Evolutionary conservation across 768 basidiomycete species (phyloP), one percentile per base, ranked within the genome.

Genomic region (Trametes cingulata): DNA sequence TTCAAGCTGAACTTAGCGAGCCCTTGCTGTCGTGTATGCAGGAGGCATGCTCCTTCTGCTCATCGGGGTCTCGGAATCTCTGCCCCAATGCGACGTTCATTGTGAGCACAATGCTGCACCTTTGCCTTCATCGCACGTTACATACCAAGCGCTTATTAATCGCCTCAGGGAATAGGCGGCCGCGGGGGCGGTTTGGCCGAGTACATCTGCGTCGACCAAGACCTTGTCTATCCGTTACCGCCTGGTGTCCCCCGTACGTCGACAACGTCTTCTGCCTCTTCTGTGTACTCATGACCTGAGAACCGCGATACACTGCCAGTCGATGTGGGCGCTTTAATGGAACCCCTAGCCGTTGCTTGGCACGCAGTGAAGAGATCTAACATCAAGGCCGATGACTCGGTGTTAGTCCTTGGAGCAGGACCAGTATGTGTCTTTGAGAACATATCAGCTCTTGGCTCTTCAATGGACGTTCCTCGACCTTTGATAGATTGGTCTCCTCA

Each of bases 321-420:
- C 42, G 80, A 82, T 20, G 65, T 79, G 9, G 81, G 78, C 0
- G 80, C 80, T 2, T 74, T 76, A 62, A 71, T 79, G 17, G 81
- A 82, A 65, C 80, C 81, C 0, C 71, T 82, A 4, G 73, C 79
- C 1, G 78, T 82, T 3, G 79, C 77, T 0, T 79, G 76, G 68
- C 76, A 82, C 49, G 77, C 78, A 1, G 77, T 79, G 12, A 79
- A 80, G 61, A 68, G 73, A 24, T 76, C 77, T 1, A 73, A 72
- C 0, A 77, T 78, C 62, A 70, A 71, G 54, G 57, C 62, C 35
- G 80, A 80, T 0, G 65, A 77, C 43, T 74, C 66, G 15, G 79
- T 70, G 17, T 72, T 82, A 27, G 68, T 82, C 7, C 55, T 76
- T 17, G 80, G 80, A 15, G 75, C 75, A 24, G 82, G 82, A 3